Evolutionary conservation across 2,329 filamentous ascomycete species (phyloP).

Genomic region (Fusarium sp.): DNA sequence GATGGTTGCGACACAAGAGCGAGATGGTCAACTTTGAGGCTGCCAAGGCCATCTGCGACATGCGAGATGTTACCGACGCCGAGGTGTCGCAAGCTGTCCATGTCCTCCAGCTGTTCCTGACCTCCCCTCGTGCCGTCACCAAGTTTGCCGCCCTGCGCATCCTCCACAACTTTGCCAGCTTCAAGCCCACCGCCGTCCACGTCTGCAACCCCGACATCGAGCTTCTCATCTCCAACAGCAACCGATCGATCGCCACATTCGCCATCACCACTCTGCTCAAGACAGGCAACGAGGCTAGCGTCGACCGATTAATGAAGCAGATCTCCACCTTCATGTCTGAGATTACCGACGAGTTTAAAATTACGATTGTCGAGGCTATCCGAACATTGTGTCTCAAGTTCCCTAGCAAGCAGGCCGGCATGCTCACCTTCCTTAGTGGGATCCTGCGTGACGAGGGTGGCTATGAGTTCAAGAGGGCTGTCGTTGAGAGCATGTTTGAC

Average conservation of each 20-base stretch:
- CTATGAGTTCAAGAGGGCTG: slow-evolving; percentile 97
- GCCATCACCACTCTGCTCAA: slow-evolving; percentile 98
- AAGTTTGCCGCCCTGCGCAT: slow-evolving; percentile 98
- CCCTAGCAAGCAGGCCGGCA: slow-evolving; percentile 96
- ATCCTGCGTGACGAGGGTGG: slow-evolving; percentile 96
- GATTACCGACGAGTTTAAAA: slow-evolving; percentile 99
- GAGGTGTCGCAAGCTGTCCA: slow-evolving; percentile 95
- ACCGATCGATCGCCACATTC: slow-evolving; percentile 97
- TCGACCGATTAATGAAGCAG: slow-evolving; percentile 98
- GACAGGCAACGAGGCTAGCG: slow-evolving; percentile 97
- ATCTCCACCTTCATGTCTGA: slow-evolving; percentile 99
- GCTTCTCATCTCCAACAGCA: slow-evolving; percentile 94
- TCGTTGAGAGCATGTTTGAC: slow-evolving; percentile 99
- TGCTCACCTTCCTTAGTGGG: slow-evolving; percentile 97
- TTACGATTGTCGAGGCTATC: slow-evolving; percentile 99
- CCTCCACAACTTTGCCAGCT: slow-evolving; percentile 94
- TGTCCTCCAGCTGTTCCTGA: slow-evolving; percentile 95
- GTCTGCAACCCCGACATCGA: slow-evolving; percentile 98
- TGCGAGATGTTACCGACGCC: slow-evolving; percentile 91
- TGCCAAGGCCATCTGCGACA: slow-evolving; percentile 96
- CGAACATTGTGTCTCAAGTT: slow-evolving; percentile 97
- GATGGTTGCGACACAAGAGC: slow-evolving; percentile 97
- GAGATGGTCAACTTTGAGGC: slow-evolving; percentile 99
- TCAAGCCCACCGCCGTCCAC: slow-evolving; percentile 93
- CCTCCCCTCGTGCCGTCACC: slow-evolving; percentile 92